Percentiles rank a stretch among this genome's conserved stretches.
Conservation (phyloP, 805 yeast species). For the Saccharomycopsis oosterbeekiorum region DNA sequence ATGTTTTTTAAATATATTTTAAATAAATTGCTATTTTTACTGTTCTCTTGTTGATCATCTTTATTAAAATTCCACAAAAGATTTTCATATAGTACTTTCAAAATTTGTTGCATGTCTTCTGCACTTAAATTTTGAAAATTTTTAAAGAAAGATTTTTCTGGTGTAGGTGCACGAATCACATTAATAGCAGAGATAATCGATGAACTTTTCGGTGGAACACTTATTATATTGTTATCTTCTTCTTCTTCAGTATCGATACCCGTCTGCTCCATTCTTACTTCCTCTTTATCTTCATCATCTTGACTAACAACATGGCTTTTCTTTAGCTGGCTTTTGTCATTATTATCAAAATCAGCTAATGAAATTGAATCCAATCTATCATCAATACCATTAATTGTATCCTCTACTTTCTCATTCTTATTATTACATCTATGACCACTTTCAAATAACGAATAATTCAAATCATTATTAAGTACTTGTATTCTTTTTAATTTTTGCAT, state of each 20-base stretch:
- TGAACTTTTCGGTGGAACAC: slow-evolving; percentile 37
- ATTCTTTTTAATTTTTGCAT: slow-evolving; percentile 23
- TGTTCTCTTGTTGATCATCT: background rate
- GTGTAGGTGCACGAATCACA: slow-evolving; percentile 45
- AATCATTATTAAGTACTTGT: slow-evolving; percentile 22
- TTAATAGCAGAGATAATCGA: slow-evolving; percentile 43
- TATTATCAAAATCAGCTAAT: background rate
- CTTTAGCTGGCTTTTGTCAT: background rate
- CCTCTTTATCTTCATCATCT: slow-evolving; percentile 8
- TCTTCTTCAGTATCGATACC: background rate
- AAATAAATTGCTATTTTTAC: slow-evolving; percentile 7
- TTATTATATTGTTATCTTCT: background rate
- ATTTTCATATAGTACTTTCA: slow-evolving; percentile 10
- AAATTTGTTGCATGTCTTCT: background rate
- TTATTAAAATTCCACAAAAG: slow-evolving; percentile 3
- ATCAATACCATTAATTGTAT: slow-evolving; percentile 1
- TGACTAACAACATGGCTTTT: background rate
- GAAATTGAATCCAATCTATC: slow-evolving; percentile 17
- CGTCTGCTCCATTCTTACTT: background rate
- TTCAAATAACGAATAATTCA: background rate
- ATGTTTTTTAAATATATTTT: slow-evolving; percentile 14
- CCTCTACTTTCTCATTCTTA: background rate
- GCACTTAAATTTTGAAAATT: slow-evolving; percentile 5
- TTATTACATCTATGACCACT: background rate
- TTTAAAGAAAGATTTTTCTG: slow-evolving; percentile 37